These are phyloP conservation scores for Hibiscus syriacus DNA, from an alignment of 345 rosid genomes.

Conservation along the genomic window DNA sequence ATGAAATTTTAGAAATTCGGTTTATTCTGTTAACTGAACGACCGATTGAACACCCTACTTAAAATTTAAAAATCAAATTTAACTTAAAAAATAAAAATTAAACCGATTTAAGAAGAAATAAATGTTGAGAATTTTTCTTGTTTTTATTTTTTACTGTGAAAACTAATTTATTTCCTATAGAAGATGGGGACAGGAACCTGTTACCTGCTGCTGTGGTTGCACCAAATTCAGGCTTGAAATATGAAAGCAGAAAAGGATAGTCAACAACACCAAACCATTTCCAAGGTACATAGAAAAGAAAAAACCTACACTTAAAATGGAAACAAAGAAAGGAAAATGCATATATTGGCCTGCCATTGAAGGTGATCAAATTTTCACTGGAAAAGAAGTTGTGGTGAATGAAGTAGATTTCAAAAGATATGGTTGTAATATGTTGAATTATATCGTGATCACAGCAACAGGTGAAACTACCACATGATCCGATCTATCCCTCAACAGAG, in stretches of 20 bases:
- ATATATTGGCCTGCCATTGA: neutral
- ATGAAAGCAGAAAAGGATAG: neutral
- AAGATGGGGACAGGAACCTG: neutral
- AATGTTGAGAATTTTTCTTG: too few species aligned
- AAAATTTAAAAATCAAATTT: too few species aligned
- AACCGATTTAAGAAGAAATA: too few species aligned
- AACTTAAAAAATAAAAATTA: too few species aligned
- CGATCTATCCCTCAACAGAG: slow-evolving; percentile 16
- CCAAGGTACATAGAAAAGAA: neutral
- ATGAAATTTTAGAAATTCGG: too few species aligned
- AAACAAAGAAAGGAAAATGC: neutral
- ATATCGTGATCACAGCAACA: slow-evolving; percentile 34
- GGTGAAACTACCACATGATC: slow-evolving; percentile 58
- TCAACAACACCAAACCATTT: neutral
- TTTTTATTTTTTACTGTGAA: neutral
- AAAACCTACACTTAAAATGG: neutral
- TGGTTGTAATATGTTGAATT: neutral
- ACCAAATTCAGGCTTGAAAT: neutral
- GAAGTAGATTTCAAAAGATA: neutral
- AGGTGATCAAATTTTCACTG: neutral
- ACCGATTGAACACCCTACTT: too few species aligned
- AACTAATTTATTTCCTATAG: neutral
- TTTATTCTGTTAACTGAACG: too few species aligned
- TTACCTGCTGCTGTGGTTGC: neutral
- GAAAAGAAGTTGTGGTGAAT: neutral